These are phyloP conservation scores for barley (Hordeum vulgare) DNA, from an alignment of 176 grass and related monocot genomes.

Conservation along the genomic window DNA sequence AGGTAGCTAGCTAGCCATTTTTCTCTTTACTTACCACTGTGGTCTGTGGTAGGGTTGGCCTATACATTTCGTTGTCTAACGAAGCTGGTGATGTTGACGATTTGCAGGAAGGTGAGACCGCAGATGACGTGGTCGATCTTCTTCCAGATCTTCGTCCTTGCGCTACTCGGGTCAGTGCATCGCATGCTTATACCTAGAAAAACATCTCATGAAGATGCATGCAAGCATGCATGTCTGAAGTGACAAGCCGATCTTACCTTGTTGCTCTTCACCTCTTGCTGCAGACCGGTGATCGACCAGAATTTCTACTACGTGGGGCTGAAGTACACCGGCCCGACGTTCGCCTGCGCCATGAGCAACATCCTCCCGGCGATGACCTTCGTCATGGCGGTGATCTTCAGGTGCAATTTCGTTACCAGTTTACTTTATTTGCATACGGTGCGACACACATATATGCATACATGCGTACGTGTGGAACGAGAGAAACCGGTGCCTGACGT, in stretches of 20 bases:
- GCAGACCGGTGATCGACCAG: conserved; percentile 89
- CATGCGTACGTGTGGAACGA: neutral
- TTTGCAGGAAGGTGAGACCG: conserved; percentile 65
- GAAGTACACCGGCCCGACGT: conserved; percentile 79
- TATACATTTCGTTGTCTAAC: too few relatives aligned
- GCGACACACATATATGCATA: too few relatives aligned
- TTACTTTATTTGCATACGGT: too few relatives aligned
- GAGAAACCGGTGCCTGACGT: neutral
- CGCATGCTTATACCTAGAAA: neutral
- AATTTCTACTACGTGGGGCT: conserved; percentile 86
- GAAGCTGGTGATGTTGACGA: too few relatives aligned
- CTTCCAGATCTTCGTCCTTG: conserved; percentile 78
- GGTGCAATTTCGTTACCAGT: conserved; percentile 18
- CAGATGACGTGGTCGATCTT: conserved; percentile 80
- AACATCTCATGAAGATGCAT: neutral
- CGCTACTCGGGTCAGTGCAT: conserved; percentile 65
- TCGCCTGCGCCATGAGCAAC: conserved; percentile 96
- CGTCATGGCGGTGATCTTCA: conserved; percentile 78
- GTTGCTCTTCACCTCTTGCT: neutral
- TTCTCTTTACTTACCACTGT: too few relatives aligned
- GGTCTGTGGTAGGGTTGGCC: too few relatives aligned
- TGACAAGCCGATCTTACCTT: neutral
- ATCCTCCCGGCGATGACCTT: conserved; percentile 96
- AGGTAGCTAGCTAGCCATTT: neutral
- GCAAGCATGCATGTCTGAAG: neutral